Conservation (phyloP, 768 basidiomycete genomes). For the Suillus bovinus region DNA sequence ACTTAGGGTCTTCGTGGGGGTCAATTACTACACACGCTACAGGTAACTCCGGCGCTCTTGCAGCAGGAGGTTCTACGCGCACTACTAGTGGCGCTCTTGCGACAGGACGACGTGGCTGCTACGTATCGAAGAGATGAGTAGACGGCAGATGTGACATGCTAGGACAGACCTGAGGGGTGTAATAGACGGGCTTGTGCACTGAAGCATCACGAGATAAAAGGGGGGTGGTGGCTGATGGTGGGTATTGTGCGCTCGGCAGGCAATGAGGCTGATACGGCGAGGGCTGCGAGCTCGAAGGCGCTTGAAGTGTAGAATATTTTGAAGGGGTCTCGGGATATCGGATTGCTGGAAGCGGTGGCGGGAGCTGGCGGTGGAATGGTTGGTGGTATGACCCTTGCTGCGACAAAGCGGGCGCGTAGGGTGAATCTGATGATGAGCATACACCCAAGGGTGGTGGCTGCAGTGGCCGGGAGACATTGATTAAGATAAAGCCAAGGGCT, state of each 20-base stretch:
- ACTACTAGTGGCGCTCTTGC: neutral
- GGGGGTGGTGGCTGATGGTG: neutral
- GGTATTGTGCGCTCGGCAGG: neutral
- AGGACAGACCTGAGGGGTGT: neutral
- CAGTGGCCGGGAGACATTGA: neutral
- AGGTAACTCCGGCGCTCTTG: neutral
- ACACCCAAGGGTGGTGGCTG: neutral
- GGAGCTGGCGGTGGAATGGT: neutral
- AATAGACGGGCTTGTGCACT: neutral
- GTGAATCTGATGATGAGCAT: neutral
- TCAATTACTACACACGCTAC: neutral
- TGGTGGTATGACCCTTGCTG: neutral
- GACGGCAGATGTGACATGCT: neutral
- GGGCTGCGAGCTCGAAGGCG: neutral
- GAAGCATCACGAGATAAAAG: neutral
- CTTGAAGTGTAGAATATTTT: neutral
- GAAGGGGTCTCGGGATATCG: neutral
- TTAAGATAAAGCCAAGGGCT: neutral
- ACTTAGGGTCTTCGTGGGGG: conserved; percentile 18
- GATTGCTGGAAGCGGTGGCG: neutral
- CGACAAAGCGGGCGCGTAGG: neutral
- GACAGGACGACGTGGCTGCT: neutral
- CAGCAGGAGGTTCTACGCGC: neutral
- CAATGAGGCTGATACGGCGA: neutral
- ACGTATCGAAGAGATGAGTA: neutral